Evolutionary conservation across 306 rosid genomes (phyloP).

Genomic region (Cicer pinnatifidum): DNA sequence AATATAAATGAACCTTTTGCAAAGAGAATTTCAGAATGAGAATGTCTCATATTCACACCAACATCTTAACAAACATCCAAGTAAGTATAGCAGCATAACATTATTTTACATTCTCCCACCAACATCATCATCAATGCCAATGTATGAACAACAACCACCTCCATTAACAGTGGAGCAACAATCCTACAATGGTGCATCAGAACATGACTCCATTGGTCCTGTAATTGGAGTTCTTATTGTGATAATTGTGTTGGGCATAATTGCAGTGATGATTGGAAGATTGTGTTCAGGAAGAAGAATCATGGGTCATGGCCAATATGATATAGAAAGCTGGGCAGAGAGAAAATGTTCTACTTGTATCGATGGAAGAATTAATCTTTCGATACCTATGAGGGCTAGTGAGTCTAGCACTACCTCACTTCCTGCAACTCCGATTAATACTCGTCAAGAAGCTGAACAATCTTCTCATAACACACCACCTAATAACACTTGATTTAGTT

Average conservation of each 20-base stretch:
- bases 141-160: constrained; percentile 44
- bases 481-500: constrained; percentile 29
- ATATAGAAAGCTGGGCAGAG: constrained; percentile 91
- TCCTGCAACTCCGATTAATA: constrained; percentile 48
- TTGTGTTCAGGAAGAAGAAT: constrained; percentile 61
- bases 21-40: constrained; percentile 43
- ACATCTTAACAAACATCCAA: constrained; percentile 42
- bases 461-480: constrained; percentile 50
- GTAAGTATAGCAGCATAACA: constrained; percentile 4
- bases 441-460: constrained; percentile 46
- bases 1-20: constrained; percentile 26
- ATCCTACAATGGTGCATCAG: constrained; percentile 33
- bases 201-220: constrained; percentile 59
- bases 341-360: constrained; percentile 79
- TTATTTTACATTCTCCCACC: constrained; percentile 23
- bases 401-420: constrained; percentile 40
- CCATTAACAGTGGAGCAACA: constrained; percentile 40
- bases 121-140: constrained; percentile 45
- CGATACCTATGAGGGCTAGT: constrained; percentile 28
- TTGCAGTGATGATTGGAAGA: constrained; percentile 65
- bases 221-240: constrained; percentile 53
- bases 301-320: constrained; percentile 75
- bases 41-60: constrained; percentile 35
- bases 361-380: constrained; percentile 64
- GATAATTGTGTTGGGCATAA: constrained; percentile 50